These are phyloP conservation scores for Pythium oligandrum DNA, from an alignment of 352 stramenopile genomes.

Conservation along the genomic window DNA sequence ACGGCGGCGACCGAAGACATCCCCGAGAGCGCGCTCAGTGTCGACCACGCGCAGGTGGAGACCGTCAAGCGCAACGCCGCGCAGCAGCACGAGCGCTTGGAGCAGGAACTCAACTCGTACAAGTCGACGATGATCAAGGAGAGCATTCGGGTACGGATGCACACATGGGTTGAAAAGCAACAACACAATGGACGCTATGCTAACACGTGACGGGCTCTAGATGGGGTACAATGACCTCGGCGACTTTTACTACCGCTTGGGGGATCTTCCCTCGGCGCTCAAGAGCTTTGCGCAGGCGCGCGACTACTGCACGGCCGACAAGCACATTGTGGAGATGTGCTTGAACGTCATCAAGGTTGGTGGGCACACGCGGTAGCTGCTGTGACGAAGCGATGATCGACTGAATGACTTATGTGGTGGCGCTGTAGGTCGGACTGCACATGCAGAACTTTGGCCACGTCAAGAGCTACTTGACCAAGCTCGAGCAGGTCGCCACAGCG, in stretches of 20 bases:
- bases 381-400: no score
- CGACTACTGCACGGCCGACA: conserved; percentile 89
- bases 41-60: conserved; percentile 52
- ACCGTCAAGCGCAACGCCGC: conserved; percentile 53
- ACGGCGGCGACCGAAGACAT: conserved; percentile 18
- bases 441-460: conserved; percentile 85
- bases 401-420: no score
- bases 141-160: conserved; percentile 68
- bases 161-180: no score
- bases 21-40: conserved; percentile 29
- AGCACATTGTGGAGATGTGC: conserved; percentile 89
- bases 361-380: not conserved
- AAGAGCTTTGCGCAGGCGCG: conserved; percentile 85
- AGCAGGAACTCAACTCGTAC: conserved; percentile 89
- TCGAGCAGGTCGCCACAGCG: conserved; percentile 68
- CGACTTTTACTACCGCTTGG: conserved; percentile 84
- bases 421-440: conserved; percentile 56
- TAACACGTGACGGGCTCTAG: conserved; percentile 19
- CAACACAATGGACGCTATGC: no score
- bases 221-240: conserved; percentile 88
- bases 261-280: conserved; percentile 65
- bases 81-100: conserved; percentile 74
- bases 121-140: conserved; percentile 92
- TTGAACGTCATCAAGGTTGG: conserved; percentile 85
- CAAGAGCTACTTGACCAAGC: conserved; percentile 84